Base-by-base conservation (phyloP, 2,329 filamentous ascomycete species). In the Beauveria pseudobassiana region DNA sequence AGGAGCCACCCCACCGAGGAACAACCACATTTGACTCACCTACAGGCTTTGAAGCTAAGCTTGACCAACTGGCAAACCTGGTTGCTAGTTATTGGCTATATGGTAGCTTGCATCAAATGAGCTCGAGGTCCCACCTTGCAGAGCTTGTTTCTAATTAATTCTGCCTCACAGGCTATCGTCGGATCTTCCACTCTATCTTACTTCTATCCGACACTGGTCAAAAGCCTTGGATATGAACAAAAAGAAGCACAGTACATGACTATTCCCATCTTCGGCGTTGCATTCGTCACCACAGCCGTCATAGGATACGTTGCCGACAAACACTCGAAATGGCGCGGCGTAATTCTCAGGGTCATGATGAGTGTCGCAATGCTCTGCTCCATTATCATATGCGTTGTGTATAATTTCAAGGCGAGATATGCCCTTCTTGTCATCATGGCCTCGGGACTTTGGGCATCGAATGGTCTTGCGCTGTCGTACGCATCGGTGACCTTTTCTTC, bases 1-100 rank as follows among this genome's bases (percentile, higher is more conserved):
- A 88, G 92, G 71, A 78, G 82, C 1, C 86, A 83, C 85, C 3
- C 80, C 82, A 65, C 84, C 63, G 82, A 87, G 67, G 89, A 92
- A 70, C 77, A 84, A 40, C 91, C 90, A 74, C 80, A 85, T 63
- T 85, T 85, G 78, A 74, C 74, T 2, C 90, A 89, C 70, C 80
- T 92, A 65, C 90, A 84, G 82, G 78, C 82, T 1, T 83, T 62
- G 26, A 56, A 68, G 66, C 51, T 65, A 14, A 64, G 67, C 18
- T 40, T 82, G 24, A 67, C 65, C 5, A 76, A 80, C 64, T 75
- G 73, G 73, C 68, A 71, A 38, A 74, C 73, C 0, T 79, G 75
- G 75, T 56, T 72, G 0, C 76, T 77, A 16, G 69, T 75, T 1
- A 64, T 76, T 6, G 74, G 74, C 9, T 78, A 78, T 63, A 78